Evolutionary conservation across 2,329 filamentous ascomycete species (phyloP).

Genomic region (Beauveria brongniartii): DNA sequence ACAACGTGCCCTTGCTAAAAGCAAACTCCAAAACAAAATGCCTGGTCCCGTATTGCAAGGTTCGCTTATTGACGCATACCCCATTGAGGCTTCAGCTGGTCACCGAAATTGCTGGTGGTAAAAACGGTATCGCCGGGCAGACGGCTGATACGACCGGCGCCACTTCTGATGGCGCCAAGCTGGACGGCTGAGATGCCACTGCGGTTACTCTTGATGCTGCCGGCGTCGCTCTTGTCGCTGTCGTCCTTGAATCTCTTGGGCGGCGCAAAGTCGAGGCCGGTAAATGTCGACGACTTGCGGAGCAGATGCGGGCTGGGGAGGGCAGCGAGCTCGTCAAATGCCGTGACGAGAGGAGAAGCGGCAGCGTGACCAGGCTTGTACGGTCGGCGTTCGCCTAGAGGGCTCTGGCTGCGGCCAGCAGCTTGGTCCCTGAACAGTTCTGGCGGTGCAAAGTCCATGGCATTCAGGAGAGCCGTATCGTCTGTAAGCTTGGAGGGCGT

Average conservation of each 20-base stretch:
- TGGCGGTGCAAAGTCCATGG: conserved; percentile 83
- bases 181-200: conserved; percentile 67
- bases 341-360: conserved; percentile 70
- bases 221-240: conserved; percentile 55
- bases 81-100: conserved; percentile 54
- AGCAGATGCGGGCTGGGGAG: conserved; percentile 81
- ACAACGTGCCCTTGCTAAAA: conserved; percentile 6
- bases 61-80: conserved; percentile 37
- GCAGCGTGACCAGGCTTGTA: conserved; percentile 67
- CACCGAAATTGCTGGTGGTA: conserved; percentile 58
- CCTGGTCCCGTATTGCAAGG: background rate
- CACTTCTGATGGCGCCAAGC: conserved; percentile 64
- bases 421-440: conserved; percentile 56
- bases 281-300: conserved; percentile 72
- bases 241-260: conserved; percentile 63
- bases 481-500: conserved; percentile 80
- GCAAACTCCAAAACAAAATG: conserved; percentile 7
- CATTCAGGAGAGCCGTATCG: conserved; percentile 58
- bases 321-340: conserved; percentile 77
- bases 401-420: conserved; percentile 60
- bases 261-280: conserved; percentile 71
- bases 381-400: conserved; percentile 55
- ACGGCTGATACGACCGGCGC: conserved; percentile 79
- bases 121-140: conserved; percentile 77
- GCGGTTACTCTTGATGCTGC: conserved; percentile 56